Evolutionary conservation across 2,329 filamentous ascomycete species (phyloP), one percentile per base, ranked within the genome.

Genomic region (Paecilomyces sp.): DNA sequence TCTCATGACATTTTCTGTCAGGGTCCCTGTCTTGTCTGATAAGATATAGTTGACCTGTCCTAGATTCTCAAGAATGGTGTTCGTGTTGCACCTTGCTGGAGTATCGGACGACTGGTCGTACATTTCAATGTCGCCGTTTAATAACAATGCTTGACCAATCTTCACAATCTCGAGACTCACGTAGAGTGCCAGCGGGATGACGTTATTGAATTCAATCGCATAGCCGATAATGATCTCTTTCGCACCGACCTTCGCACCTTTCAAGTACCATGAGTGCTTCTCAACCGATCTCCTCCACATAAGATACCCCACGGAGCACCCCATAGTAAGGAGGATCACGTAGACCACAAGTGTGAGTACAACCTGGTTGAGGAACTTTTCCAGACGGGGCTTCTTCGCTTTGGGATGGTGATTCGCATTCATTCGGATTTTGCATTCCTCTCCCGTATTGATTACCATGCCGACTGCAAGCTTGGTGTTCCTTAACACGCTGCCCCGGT

Each of bases 401-500:
- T 85, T 84, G 11, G 89, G 87, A 64, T 91, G 88, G 69, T 90
- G 91, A 76, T 90, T 91, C 52, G 90, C 88, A 68, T 96, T 96
- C 90, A 95, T 93, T 53, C 91, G 88, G 64, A 95, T 95, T 74
- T 94, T 94, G 79, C 90, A 95, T 76, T 95, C 91, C 72, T 95
- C 90, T 41, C 90, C 90, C 5, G 87, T 87, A 74, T 94, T 94
- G 67, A 94, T 85, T 36, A 94, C 87, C 63, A 95, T 77, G 2
- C 89, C 89, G 36, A 89, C 77, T 3, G 85, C 86, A 65, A 87
- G 81, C 5, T 80, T 77, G 0, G 89, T 92, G 68, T 93, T 93
- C 47, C 90, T 83, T 55, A 93, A 74, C 0, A 88, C 85, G 41
- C 89, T 92, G 6, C 90, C 89, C 36, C 90, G 84, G 69, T 90